Conservation (phyloP, 129 eudicot genomes). For the Tagetes patula region DNA sequence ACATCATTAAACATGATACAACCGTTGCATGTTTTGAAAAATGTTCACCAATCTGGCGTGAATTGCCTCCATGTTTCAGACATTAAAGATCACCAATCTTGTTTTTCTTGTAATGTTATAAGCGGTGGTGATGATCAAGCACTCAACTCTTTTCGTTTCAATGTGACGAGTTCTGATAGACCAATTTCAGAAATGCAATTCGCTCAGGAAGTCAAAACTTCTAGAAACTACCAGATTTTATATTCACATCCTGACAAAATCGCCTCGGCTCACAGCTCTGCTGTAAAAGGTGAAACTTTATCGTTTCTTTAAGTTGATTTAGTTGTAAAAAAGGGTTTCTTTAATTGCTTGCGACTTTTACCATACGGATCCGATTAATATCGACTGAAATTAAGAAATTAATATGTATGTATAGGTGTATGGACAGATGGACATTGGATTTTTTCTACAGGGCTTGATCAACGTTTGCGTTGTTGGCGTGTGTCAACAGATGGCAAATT, state of each 20-base stretch:
- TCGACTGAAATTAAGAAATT: not conserved
- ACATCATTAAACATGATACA: constrained; percentile 38
- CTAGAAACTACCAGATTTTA: constrained; percentile 40
- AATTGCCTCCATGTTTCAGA: constrained; percentile 79
- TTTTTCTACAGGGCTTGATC: constrained; percentile 97
- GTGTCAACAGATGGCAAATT: constrained; percentile 50
- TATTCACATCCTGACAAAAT: constrained; percentile 44
- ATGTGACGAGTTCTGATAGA: constrained; percentile 30
- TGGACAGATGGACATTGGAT: constrained; percentile 97
- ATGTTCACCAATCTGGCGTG: constrained; percentile 92
- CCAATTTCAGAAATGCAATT: constrained; percentile 21
- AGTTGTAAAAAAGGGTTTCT: not conserved
- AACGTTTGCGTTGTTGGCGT: constrained; percentile 89
- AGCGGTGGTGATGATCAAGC: constrained; percentile 99
- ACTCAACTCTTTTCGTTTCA: constrained; percentile 52
- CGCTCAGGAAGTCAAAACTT: constrained; percentile 4
- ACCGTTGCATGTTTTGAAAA: constrained; percentile 53
- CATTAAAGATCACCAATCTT: constrained; percentile 28
- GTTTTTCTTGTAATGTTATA: constrained; percentile 47
- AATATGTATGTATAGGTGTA: constrained; percentile 55
- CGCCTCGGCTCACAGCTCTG: constrained; percentile 86
- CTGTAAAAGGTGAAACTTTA: constrained; percentile 67
- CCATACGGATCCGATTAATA: not conserved
- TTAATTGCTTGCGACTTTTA: not conserved
- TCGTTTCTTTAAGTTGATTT: not conserved